A percentile compares a stretch with the other conserved stretches of the same genome.
These are phyloP conservation scores for Lachnellula arida DNA, from an alignment of 2,329 filamentous ascomycete genomes.

Conservation along the genomic window DNA sequence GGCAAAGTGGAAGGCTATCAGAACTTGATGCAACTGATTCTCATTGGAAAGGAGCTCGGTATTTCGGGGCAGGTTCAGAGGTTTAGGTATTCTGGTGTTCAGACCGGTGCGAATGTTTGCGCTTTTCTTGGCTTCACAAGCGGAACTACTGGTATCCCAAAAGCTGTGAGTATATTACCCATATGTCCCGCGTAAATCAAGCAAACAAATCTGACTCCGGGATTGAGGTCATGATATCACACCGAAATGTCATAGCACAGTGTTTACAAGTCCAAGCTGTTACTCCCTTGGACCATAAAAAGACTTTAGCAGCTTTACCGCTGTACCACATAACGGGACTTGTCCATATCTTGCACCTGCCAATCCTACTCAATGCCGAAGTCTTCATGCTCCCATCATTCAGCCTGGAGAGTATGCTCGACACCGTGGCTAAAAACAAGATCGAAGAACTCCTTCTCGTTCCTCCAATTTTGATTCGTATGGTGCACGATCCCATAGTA, in stretches of 20 bases:
- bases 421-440: constrained; percentile 59
- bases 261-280: constrained; percentile 52
- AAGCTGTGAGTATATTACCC: constrained; percentile 30
- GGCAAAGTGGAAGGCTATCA: constrained; percentile 46
- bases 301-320: constrained; percentile 62
- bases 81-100: constrained; percentile 50
- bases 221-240: constrained; percentile 31
- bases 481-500: constrained; percentile 36
- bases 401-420: constrained; percentile 55
- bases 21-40: constrained; percentile 38
- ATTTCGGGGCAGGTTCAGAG: constrained; percentile 37
- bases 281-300: constrained; percentile 52
- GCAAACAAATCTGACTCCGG: constrained; percentile 6
- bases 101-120: constrained; percentile 50
- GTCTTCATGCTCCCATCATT: constrained; percentile 62
- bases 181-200: background rate
- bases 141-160: constrained; percentile 57
- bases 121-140: constrained; percentile 37
- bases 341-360: constrained; percentile 58
- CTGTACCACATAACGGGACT: constrained; percentile 57
- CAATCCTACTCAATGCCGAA: constrained; percentile 58
- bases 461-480: constrained; percentile 67
- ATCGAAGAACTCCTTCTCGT: constrained; percentile 65
- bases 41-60: constrained; percentile 34
- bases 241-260: constrained; percentile 35